Evolutionary conservation across 306 rosid species (phyloP).

Genomic region (Psophocarpus tetragonolobus): DNA sequence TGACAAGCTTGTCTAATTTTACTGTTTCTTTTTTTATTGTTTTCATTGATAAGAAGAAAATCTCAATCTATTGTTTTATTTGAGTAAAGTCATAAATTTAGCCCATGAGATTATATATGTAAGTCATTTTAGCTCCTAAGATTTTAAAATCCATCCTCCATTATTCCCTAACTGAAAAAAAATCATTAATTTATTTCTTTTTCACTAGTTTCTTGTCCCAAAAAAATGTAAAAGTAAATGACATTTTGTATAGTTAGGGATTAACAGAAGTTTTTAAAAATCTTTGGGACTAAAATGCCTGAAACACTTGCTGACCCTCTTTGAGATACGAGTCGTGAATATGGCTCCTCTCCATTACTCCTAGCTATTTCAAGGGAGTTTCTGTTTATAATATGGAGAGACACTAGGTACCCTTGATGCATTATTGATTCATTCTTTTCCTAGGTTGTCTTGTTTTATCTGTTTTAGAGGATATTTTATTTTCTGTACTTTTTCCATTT

Average conservation of each 20-base stretch:
- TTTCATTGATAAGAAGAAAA: background rate
- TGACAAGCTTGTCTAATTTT: conserved; percentile 12
- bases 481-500: no score
- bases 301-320: no score
- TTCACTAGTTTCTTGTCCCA: background rate
- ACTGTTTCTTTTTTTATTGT: conserved; percentile 8
- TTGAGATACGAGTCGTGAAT: no score
- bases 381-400: background rate
- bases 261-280: no score
- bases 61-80: background rate
- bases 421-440: conserved; percentile 16
- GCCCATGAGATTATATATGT: no score
- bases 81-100: background rate
- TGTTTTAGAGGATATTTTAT: background rate
- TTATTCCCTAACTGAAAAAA: background rate
- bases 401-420: background rate
- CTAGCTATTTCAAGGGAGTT: conserved; percentile 17
- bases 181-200: no score
- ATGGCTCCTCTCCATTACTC: no score
- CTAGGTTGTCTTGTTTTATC: no score
- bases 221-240: background rate
- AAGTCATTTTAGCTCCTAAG: no score
- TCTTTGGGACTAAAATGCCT: no score
- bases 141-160: background rate
- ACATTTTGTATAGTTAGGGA: no score